phyloP scores from a whole-genome alignment of 1,139 yeast species.

The Kodamaea fungicola region DNA sequence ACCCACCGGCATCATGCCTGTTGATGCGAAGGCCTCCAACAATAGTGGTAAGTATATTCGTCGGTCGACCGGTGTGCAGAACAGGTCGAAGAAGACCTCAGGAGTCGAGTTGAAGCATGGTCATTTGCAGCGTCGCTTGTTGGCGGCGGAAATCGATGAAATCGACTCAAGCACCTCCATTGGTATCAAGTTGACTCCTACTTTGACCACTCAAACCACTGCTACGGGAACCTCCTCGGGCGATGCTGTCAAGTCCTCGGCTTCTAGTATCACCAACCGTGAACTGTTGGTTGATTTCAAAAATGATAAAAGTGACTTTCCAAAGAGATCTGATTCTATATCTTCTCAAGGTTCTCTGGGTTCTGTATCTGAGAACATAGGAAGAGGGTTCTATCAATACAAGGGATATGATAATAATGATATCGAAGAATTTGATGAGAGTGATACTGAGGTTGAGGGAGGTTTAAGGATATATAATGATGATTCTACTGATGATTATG shows the following conservation, averaged over 20 bases:
- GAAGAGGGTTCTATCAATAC: conserved; percentile 43
- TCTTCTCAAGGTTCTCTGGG: conserved; percentile 18
- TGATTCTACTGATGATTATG: conserved; percentile 20
- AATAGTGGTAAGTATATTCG: conserved; percentile 33
- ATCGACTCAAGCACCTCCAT: conserved; percentile 31
- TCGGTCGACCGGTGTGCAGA: conserved; percentile 24
- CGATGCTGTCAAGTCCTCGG: conserved; percentile 18
- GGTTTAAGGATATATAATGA: conserved; percentile 11
- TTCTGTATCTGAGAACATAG: conserved; percentile 24
- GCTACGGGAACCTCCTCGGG: conserved; percentile 1
- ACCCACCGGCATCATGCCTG: conserved; percentile 60
- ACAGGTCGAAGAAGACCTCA: conserved; percentile 31
- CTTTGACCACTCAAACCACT: not conserved
- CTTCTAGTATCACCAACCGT: conserved; percentile 15
- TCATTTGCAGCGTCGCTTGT: conserved; percentile 65
- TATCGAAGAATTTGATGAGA: conserved; percentile 18
- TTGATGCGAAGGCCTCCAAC: conserved; percentile 29
- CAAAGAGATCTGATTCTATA: conserved; percentile 14
- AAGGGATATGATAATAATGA: conserved; percentile 34
- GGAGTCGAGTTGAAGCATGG: conserved; percentile 73
- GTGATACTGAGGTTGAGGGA: conserved; percentile 14
- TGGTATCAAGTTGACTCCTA: conserved; percentile 6
- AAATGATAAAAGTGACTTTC: too few species aligned
- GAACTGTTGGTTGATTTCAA: too few species aligned
- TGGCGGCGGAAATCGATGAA: conserved; percentile 78